Base-by-base conservation (phyloP, 495 filamentous ascomycete species). In the Penicillium fimorum region DNA sequence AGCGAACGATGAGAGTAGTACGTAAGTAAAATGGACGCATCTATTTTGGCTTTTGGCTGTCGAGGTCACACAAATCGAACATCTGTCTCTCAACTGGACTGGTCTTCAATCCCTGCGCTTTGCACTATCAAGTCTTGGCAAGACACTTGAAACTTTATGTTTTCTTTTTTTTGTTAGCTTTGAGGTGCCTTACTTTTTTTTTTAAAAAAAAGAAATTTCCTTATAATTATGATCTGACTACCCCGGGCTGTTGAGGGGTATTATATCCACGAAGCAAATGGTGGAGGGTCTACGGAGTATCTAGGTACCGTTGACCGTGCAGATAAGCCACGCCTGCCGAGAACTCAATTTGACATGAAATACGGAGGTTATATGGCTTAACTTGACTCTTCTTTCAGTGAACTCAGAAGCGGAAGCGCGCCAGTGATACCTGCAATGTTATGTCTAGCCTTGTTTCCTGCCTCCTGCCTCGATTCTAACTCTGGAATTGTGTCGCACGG, bases 401-500 rank as follows among this genome's bases (percentile, higher is more conserved):
- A 24, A 51, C 15, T 41, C 4, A 24, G 22, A 29, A 29, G 2
- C n/a, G n/a, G n/a, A n/a, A n/a, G n/a, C n/a, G 24, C 48, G 35
- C 33, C 20, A 38, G 12, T 24, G 33, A 40, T 24, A 11, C 17
- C 29, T 50, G 6, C 9, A 32, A 24, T 35, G 29, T 22, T 8
- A 27, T 40, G 32, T 40, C 47, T 29, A 47, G 44, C 44, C 44
- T 47, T 29, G 8, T 30, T 29, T 30, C 6, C 25, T 45, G 20
- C 47, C 29, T 13, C 12, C 20, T 24, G 10, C 47, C 47, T 50
- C 33, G 47, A 37, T 40, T 38, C 33, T 50, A 50, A 40, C 46
- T 35, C 47, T 52, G 50, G 42, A 45, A 54, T 54, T 33, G 32
- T 37, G 52, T 54, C 52, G 43, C 52, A 54, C 52, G 42, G 52